Base-by-base conservation (phyloP, 2,329 filamentous ascomycete genomes). In the Cordyceps farinosa region DNA sequence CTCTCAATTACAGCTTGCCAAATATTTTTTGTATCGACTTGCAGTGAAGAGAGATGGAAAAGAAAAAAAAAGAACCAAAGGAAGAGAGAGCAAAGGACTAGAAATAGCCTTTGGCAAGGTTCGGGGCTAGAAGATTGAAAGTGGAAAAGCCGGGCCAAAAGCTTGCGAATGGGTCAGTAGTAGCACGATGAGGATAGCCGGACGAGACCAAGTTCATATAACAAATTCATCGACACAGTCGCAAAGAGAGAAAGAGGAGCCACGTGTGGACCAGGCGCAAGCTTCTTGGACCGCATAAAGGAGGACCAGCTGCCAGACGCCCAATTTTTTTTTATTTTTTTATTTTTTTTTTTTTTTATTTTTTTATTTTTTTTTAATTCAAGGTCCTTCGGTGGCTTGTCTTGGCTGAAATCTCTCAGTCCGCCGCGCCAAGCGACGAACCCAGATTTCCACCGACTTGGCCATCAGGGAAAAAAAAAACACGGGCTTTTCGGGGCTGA, bases 401-500 rank as follows among this genome's bases (percentile, higher is more conserved):
- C 42, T 30, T 40, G 50, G 50, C 30, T 48, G 50, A 61, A 47
- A 40, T 40, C 38, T 47, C 44, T 32, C n/a, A 38, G 40, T 40
- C 50, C 59, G 59, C 22, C 50, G 51, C 50, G 51, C 59, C 50
- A 55, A 61, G 59, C 59, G 59, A 61, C 59, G 30, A 48, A 54
- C 38, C 51, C 42, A 61, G 59, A 61, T 61, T 54, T 22, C 45
- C 36, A 50, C 47, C 22, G 13, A 10, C 27, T 56, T 42, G 27
- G 54, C 54, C 44, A 32, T 27, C 48, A 27, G n/a, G 17, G n/a
- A n/a, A 2, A 32, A 27, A 50, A 13, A 48, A 29, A 50, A 27
- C 29, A 29, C 29, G 47, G 29, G 13, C 27, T 17, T 48, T 48
- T 48, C 5, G 29, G 30, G 48, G 51, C n/a, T 34, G 29, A 30